Base-by-base conservation (phyloP, 345 rosid species). In the Citrus australasica region DNA sequence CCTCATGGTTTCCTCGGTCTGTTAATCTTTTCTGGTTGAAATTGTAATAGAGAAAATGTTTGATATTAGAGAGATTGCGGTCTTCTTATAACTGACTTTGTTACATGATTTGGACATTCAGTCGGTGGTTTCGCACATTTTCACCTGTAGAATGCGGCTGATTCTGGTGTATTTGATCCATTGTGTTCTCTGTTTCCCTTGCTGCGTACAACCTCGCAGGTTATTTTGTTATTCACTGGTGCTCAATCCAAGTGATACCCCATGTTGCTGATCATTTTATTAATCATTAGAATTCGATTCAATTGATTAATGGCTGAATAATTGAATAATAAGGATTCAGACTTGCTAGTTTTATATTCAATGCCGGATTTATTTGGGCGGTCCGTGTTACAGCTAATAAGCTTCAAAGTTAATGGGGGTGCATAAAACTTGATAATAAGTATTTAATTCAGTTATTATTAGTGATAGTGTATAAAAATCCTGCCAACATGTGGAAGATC, bases 391-490 rank as follows among this genome's bases (percentile, higher is more conserved):
- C 11, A 64, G 70, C 72, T 76, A 76, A 76, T 76, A 33, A 76
- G 79, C 79, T 76, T 76, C 79, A 33, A 56, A 66, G 35, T 76
- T 66, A 21, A 65, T 66, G 72, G 38, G 17, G 48, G 48, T 76
- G 35, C 30, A 51, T 22, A 19, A 35, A 33, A 66, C 48, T 33
- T 14, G 30, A 32, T 55, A 65, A 30, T 71, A 46, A 13, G 5
- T 64, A 64, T 63, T 76, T 48, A 75, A 62, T 48, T 65, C 35
- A 51, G 17, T 46, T n/a, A 48, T 75, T 24, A 24, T 64, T 64
- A 24, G 62, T 64, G 61, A 30, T 64, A 8, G 71, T 64, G 7
- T 65, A 22, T 48, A 27, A 51, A 76, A 76, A 27, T 76, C 51
- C 33, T 35, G 17, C 63, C 65, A 51, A 48, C 35, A 51, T 13